Base-by-base conservation (phyloP, 805 yeast species). In the Candida argentea region DNA sequence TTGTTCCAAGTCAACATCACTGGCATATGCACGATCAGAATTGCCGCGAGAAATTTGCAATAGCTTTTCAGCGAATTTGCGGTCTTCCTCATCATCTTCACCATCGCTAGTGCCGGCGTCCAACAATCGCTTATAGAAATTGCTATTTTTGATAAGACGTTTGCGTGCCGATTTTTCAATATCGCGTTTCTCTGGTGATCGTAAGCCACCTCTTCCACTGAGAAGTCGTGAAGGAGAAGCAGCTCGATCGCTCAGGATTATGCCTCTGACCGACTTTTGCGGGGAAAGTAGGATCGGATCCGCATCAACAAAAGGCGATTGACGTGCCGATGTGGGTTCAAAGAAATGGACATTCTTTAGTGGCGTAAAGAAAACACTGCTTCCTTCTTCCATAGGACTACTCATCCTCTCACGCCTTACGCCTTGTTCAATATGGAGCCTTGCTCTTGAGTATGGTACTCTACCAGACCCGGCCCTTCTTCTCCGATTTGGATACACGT, bases 111-210 rank as follows among this genome's bases (percentile, higher is more conserved):
- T 55, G 5, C 45, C 54, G 10, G 52, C 58, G 16, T 54, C 60
- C 54, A 52, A 43, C 28, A 54, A 38, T 26, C 46, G 34, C 28
- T 45, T 38, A 31, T 52, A 57, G 5, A 46, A 34, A 13, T 51
- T 52, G 4, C 56, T 48, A 4, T 25, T 20, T 14, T 40, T 40
- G 14, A 57, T 46, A 0, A 81, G 74, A 32, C 67, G 46, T 37
- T 63, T 62, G 15, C 68, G 44, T 2, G 81, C 81, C 2, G 70
- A 57, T 24, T 48, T 44, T 31, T 73, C 70, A 22, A 59, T 36
- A 5, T 56, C 67, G 38, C 74, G 28, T 28, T 42, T 52, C 30
- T 39, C 32, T 3, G 75, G 76, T 8, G 71, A 63, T 12, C 55
- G 53, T 7, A 69, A 43, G 3, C 70, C 74, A 27, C 60, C 63